phyloP scores from a whole-genome alignment of 192 early-diverging fungal species.

The Podochytrium sp. region DNA sequence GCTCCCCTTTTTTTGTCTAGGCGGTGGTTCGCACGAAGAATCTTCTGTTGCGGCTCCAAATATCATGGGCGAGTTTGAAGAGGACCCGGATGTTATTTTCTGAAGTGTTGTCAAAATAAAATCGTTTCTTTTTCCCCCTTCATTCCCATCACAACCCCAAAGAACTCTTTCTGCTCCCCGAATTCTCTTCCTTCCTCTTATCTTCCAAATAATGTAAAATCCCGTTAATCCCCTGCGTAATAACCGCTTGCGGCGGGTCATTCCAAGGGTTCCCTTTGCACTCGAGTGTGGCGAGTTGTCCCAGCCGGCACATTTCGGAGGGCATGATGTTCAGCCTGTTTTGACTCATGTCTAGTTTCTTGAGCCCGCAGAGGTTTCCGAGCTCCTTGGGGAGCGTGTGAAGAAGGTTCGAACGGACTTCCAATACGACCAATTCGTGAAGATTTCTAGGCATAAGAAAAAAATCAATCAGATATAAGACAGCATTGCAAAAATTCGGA shows the following conservation, averaged over 20 bases:
- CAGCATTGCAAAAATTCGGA: neutral
- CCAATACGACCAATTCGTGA: conserved; percentile 39
- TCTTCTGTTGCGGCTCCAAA: conserved; percentile 25
- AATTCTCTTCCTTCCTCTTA: neutral
- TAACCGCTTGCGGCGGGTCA: conserved; percentile 44
- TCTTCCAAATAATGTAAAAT: neutral
- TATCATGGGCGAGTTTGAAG: conserved; percentile 57
- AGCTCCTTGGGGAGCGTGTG: conserved; percentile 40
- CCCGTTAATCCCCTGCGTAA: conserved; percentile 19
- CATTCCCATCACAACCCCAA: neutral
- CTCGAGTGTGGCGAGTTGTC: conserved; percentile 33
- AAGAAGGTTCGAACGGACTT: conserved; percentile 45
- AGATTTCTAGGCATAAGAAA: conserved; percentile 22
- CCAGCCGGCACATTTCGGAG: conserved; percentile 32
- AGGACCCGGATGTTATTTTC: conserved; percentile 62
- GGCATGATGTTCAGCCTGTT: conserved; percentile 50
- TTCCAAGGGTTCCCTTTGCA: conserved; percentile 50
- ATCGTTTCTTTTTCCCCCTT: neutral
- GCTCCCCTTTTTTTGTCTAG: neutral
- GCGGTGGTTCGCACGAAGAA: neutral
- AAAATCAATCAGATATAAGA: conserved; percentile 7
- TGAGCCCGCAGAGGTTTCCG: conserved; percentile 30
- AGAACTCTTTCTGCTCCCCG: neutral
- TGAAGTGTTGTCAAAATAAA: conserved; percentile 19
- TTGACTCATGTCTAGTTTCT: conserved; percentile 37